Evolutionary conservation across 2,329 filamentous ascomycete species (phyloP), one percentile per base, ranked within the genome.

Genomic region (Echinosphaeria canescens): DNA sequence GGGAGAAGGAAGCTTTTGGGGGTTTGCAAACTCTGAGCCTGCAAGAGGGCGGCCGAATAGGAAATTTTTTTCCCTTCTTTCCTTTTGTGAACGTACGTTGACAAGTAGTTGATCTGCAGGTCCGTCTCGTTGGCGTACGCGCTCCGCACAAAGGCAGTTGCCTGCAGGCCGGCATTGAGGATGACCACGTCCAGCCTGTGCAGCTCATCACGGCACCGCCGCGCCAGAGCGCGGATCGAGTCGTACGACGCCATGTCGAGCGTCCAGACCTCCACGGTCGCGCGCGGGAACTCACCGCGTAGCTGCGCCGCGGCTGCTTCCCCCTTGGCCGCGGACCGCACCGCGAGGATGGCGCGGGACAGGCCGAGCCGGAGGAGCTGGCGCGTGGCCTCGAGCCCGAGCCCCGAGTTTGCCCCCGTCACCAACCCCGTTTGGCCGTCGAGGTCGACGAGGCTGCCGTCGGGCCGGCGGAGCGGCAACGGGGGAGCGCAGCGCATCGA

Each of bases 391-490:
- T 34, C 30, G 16, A 34, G 24, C 20, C 34, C 35, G 3, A 38
- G 30, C 11, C 36, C 36, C 5, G 22, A 24, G 28, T 32, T 36
- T 22, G 32, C 14, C 10, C 34, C 32, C 2, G 34, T 36, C n/a
- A 34, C 26, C 6, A 26, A 12, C 11, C n/a, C 27, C 5, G 22
- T 24, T 13, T 28, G 13, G 5, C 22, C 27, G 13, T 6, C 13
- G 4, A 28, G 22, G n/a, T 25, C n/a, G 17, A 10, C 10, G 17
- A 19, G 17, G 30, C 29, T 7, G n/a, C n/a, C n/a, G n/a, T n/a
- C n/a, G n/a, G n/a, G n/a, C n/a, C n/a, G n/a, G n/a, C n/a, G n/a
- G 7, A 10, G 17, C 7, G 17, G 17, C 17, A 19, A 10, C 7
- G 17, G 17, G 7, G 17, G 17, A 6, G 17, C 17, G 6, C 17